Conservation (phyloP, 169 alveolate genomes). For the Besnoitia besnoiti region DNA sequence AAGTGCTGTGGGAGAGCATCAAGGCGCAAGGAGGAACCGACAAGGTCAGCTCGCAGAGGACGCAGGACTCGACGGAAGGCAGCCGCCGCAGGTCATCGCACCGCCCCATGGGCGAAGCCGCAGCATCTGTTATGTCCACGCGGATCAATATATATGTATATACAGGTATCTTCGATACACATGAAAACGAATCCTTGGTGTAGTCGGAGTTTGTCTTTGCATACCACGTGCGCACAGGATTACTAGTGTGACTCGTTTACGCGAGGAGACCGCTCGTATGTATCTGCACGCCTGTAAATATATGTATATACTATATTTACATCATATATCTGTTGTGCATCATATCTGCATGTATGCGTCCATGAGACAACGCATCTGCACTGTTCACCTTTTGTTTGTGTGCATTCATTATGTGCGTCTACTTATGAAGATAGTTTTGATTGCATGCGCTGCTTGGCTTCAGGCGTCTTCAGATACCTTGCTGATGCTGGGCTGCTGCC, state of each 20-base stretch:
- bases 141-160: neutral
- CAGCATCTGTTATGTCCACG: too few species aligned
- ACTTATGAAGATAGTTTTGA: neutral
- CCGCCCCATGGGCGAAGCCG: too few species aligned
- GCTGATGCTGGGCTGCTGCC: constrained; percentile 39
- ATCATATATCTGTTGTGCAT: too few species aligned
- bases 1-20: constrained; percentile 19
- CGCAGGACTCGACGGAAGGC: too few species aligned
- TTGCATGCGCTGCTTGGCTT: neutral
- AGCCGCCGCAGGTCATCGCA: too few species aligned
- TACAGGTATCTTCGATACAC: too few species aligned
- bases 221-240: too few species aligned
- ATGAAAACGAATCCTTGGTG: too few species aligned
- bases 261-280: neutral
- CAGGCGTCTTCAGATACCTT: neutral
- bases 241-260: too few species aligned
- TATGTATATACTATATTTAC: too few species aligned
- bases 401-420: too few species aligned
- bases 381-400: neutral
- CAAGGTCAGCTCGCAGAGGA: too few species aligned
- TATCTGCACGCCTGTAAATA: neutral
- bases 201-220: neutral
- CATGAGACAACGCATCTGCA: neutral
- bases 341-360: neutral
- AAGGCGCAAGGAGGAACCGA: neutral